These are phyloP conservation scores for Citrullus mucosospermus DNA, from an alignment of 306 rosid species.

Conservation along the genomic window DNA sequence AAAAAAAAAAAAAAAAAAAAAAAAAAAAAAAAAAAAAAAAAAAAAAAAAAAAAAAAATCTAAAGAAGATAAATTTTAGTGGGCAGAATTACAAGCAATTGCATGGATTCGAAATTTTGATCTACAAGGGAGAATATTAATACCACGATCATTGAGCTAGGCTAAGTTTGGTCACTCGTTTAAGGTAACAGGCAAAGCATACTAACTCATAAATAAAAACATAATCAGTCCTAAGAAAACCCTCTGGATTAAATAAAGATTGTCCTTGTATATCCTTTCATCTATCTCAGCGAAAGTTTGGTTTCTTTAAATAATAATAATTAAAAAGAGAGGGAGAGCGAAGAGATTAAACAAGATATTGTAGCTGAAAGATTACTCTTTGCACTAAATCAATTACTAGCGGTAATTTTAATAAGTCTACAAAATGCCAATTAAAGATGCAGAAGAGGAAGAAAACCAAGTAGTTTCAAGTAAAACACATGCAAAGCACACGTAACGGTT, in stretches of 20 bases:
- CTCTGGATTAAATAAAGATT: not conserved
- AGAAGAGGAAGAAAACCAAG: not conserved
- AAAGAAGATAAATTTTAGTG: not conserved
- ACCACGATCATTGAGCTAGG: not conserved
- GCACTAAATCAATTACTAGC: not conserved
- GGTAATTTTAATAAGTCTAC: not conserved
- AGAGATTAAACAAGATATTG: not conserved
- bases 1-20: no score
- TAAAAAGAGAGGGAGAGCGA: no score
- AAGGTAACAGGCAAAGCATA: not conserved
- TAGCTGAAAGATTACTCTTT: not conserved
- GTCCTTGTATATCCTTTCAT: no score
- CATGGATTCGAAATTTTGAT: not conserved
- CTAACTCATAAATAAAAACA: not conserved
- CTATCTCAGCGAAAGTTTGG: no score
- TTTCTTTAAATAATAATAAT: no score
- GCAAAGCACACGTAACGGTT: not conserved
- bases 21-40: no score
- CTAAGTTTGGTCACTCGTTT: not conserved
- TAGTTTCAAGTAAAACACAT: not conserved
- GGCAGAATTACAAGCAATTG: not conserved
- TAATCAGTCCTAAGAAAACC: not conserved
- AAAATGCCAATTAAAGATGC: not conserved
- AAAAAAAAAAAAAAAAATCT: not conserved
- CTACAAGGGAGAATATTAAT: not conserved